phyloP scores from a whole-genome alignment of 495 filamentous ascomycete species.

The Echria macrotheca region DNA sequence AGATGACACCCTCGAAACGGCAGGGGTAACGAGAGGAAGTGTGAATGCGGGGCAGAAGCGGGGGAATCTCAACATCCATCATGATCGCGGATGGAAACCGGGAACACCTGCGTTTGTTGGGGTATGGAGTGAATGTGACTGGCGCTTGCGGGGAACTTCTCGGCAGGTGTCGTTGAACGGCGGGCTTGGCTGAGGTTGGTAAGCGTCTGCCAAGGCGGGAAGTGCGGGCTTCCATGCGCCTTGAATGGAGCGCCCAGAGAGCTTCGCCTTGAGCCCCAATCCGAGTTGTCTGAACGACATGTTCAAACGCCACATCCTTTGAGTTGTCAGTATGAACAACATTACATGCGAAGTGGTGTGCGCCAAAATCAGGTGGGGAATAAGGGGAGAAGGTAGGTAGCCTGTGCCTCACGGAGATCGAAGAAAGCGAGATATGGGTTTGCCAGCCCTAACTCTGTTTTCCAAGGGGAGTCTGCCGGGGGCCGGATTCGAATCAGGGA shows the following conservation, averaged over 20 bases:
- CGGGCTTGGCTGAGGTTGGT: constrained; percentile 7
- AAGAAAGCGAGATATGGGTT: no score
- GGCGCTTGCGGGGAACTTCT: background rate
- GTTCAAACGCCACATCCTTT: no score
- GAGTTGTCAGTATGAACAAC: no score
- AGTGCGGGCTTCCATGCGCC: constrained; percentile 1
- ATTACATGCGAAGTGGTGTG: no score
- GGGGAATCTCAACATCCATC: background rate
- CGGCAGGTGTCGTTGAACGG: constrained; percentile 4
- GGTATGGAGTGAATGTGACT: background rate
- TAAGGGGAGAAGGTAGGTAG: no score
- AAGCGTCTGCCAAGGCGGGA: constrained; percentile 25
- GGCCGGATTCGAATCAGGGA: constrained; percentile 13
- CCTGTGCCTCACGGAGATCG: no score
- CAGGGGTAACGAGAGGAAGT: no score
- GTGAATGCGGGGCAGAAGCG: background rate
- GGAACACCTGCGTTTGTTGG: background rate
- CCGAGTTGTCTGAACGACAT: background rate
- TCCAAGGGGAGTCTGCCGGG: constrained; percentile 12
- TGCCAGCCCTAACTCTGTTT: no score
- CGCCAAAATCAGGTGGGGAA: no score
- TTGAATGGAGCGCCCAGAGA: background rate
- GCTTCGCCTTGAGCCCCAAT: constrained; percentile 6
- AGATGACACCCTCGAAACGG: no score
- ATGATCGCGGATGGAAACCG: constrained; percentile 3